Evolutionary conservation across 306 rosid species (phyloP).

Genomic region (Medicago arabica): DNA sequence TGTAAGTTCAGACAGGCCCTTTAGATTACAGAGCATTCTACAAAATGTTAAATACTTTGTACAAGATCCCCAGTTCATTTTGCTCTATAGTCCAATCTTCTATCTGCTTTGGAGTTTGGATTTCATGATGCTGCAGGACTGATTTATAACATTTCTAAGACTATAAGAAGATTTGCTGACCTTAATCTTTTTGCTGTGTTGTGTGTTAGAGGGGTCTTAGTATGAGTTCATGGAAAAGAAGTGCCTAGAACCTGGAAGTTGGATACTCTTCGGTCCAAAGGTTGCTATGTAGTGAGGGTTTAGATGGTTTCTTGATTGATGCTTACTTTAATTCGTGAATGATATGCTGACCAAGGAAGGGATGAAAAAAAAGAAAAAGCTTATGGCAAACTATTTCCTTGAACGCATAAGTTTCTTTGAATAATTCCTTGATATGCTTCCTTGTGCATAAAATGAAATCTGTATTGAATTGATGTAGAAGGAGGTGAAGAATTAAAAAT

Average conservation of each 20-base stretch:
- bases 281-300: conserved; percentile 13
- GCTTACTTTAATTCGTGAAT: conserved; percentile 12
- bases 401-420: background rate
- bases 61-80: background rate
- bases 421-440: conserved; percentile 10
- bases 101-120: conserved; percentile 23
- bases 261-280: conserved; percentile 27
- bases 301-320: background rate
- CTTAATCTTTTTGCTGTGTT: conserved; percentile 3
- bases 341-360: conserved; percentile 13
- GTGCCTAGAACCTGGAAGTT: conserved; percentile 9
- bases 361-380: conserved; percentile 12
- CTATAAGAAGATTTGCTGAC: conserved; percentile 14
- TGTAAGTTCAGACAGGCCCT: conserved; percentile 57
- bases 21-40: conserved; percentile 14
- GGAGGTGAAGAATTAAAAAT: conserved; percentile 7
- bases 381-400: conserved; percentile 5
- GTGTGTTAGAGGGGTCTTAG: conserved; percentile 29
- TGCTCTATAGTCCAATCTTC: conserved; percentile 24
- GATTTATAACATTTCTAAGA: conserved; percentile 24
- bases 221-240: conserved; percentile 1
- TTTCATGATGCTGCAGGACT: background rate
- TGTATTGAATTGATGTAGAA: background rate
- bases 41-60: conserved; percentile 26
- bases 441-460: conserved; percentile 29